phyloP scores from a whole-genome alignment of 1,139 yeast genomes.

The Kluyveromyces sp. region DNA sequence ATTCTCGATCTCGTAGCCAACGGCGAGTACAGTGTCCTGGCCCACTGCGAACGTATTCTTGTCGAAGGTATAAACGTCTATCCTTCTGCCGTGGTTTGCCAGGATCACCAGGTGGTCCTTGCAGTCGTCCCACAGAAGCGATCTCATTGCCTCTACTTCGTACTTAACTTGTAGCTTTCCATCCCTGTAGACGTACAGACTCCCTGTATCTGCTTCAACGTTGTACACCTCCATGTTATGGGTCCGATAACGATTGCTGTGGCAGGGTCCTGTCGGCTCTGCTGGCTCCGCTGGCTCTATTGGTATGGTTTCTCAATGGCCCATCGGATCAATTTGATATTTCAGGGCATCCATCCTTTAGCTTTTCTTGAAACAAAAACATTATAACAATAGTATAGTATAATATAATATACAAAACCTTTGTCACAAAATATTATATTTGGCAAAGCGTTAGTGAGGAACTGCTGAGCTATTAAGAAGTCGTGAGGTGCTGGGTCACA shows the following conservation, averaged over 20 bases:
- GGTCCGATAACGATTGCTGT: no score
- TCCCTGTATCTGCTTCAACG: neutral
- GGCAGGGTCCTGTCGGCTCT: no score
- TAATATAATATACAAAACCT: no score
- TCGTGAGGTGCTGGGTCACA: neutral
- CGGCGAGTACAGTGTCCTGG: neutral
- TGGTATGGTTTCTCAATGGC: no score
- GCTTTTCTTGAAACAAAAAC: no score
- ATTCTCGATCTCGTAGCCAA: neutral
- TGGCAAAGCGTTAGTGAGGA: neutral
- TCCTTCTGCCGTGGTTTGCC: neutral
- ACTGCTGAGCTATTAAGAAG: neutral
- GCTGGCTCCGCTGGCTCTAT: no score
- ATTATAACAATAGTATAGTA: no score
- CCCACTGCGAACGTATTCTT: neutral
- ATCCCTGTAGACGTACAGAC: neutral
- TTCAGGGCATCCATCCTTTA: no score
- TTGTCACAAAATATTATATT: neutral
- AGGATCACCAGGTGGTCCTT: neutral
- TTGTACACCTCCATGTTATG: neutral
- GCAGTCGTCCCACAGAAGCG: constrained; percentile 1
- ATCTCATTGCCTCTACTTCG: neutral
- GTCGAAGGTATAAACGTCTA: neutral
- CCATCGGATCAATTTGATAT: no score
- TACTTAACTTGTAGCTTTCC: neutral